Evolutionary conservation across 2,329 filamentous ascomycete species (phyloP).

Genomic region (Sporothrix variecibatus): DNA sequence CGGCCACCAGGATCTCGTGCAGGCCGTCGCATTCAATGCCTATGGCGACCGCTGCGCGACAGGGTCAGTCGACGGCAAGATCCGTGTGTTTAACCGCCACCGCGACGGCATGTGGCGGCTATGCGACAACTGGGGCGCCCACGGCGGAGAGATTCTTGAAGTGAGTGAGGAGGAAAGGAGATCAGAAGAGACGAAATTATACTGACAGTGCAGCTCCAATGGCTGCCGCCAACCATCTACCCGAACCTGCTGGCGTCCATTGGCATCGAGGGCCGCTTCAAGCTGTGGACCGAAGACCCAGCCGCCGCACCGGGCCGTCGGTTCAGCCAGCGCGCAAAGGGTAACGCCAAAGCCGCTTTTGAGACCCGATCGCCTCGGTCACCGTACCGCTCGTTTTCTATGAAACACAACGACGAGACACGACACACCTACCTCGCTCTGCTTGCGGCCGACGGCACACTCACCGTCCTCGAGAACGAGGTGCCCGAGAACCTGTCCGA

Average conservation of each 20-base stretch:
- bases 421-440: conserved; percentile 83
- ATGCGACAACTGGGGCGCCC: conserved; percentile 85
- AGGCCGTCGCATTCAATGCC: conserved; percentile 85
- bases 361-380: conserved; percentile 61
- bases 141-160: conserved; percentile 86
- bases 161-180: neutral
- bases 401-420: conserved; percentile 78
- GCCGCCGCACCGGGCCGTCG: conserved; percentile 77
- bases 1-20: conserved; percentile 77
- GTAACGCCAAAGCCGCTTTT: conserved; percentile 52
- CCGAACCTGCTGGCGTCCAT: conserved; percentile 84
- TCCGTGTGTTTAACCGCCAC: conserved; percentile 87
- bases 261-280: conserved; percentile 85
- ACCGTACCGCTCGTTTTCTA: conserved; percentile 78
- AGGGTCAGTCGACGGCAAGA: conserved; percentile 86
- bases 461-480: conserved; percentile 82
- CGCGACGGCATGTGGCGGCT: conserved; percentile 75
- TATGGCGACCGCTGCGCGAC: conserved; percentile 92
- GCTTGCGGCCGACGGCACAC: conserved; percentile 72
- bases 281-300: conserved; percentile 90
- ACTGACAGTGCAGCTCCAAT: conserved; percentile 65
- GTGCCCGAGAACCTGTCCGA: conserved; percentile 78
- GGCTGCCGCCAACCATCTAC: conserved; percentile 88
- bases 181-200: neutral
- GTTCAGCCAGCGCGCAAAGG: conserved; percentile 66